A percentile compares a stretch with the other conserved stretches of the same genome.
These are phyloP conservation scores for Litchi chinensis DNA, from an alignment of 345 rosid genomes.

Conservation along the genomic window DNA sequence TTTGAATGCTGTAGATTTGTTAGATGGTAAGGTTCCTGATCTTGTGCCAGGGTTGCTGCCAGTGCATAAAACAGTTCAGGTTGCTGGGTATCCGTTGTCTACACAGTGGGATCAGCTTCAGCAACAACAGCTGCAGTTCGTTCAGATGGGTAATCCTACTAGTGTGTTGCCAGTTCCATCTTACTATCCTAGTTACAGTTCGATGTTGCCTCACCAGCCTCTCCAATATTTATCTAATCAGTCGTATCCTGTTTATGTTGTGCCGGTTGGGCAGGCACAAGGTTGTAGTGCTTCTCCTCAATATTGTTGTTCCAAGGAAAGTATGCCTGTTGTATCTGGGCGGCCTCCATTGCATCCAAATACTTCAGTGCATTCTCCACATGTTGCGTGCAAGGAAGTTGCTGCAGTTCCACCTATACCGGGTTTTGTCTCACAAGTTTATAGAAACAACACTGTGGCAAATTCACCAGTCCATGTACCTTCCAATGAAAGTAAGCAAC, in stretches of 20 bases:
- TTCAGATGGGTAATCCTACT: conserved; percentile 40
- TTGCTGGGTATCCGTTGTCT: conserved; percentile 46
- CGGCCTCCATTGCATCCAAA: conserved; percentile 37
- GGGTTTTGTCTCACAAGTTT: conserved; percentile 44
- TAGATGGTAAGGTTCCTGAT: conserved; percentile 25
- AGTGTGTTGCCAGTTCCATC: conserved; percentile 38
- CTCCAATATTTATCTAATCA: conserved; percentile 51
- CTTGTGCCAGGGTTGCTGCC: conserved; percentile 29
- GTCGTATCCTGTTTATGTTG: conserved; percentile 44
- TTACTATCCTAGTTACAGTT: conserved; percentile 42
- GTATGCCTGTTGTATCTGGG: conserved; percentile 18
- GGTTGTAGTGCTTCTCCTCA: conserved; percentile 38
- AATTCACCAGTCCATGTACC: conserved; percentile 23
- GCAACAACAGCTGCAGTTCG: conserved; percentile 41
- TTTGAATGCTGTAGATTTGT: conserved; percentile 28
- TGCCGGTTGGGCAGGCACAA: conserved; percentile 46
- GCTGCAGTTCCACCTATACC: conserved; percentile 33
- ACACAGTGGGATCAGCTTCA: conserved; percentile 43
- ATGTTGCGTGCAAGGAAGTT: conserved; percentile 34
- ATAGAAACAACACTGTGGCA: conserved; percentile 30
- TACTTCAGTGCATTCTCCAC: conserved; percentile 30
- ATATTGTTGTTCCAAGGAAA: conserved; percentile 30
- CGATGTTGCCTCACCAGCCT: conserved; percentile 34
- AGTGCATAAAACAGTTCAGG: conserved; percentile 36
- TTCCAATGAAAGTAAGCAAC: conserved; percentile 28